Conservation (phyloP, 192 early-diverging fungal genomes). For the Lobosporangium transversale region DNA sequence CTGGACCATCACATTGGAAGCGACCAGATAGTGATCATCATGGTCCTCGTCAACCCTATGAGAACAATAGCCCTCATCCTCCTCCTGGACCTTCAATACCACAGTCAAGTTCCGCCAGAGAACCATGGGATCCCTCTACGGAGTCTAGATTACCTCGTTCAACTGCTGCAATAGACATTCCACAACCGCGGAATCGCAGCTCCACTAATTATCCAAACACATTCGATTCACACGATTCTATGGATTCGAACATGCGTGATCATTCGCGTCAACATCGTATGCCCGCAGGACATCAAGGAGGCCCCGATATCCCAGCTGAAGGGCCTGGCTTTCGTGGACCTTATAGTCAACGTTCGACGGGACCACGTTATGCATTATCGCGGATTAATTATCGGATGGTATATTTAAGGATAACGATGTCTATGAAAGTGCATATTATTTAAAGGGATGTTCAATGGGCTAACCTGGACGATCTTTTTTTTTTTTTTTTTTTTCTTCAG, state of each 20-base stretch:
- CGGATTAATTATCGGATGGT: conserved; percentile 38
- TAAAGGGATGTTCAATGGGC: not conserved
- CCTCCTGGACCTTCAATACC: not conserved
- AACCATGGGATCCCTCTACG: conserved; percentile 11
- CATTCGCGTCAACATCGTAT: not conserved
- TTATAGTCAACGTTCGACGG: not conserved
- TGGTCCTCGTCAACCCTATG: not conserved
- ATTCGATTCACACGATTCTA: not conserved
- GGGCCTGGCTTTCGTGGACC: conserved; percentile 4
- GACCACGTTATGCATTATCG: conserved; percentile 22
- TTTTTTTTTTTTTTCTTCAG: conserved; percentile 12
- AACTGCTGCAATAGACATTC: conserved; percentile 34
- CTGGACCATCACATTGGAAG: not conserved
- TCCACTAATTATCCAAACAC: not conserved
- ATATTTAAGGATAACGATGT: not conserved
- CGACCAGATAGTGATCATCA: not conserved
- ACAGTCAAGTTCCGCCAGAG: conserved; percentile 3
- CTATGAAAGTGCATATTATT: not conserved
- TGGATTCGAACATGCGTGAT: conserved; percentile 1
- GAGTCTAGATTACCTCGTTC: conserved; percentile 9
- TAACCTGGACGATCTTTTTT: not conserved
- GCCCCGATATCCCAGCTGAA: too few relatives aligned
- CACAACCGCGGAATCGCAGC: conserved; percentile 21
- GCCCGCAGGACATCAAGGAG: too few relatives aligned
- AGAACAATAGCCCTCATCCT: not conserved